Conservation (phyloP, 176 grass and related monocot genomes). For the Zoysia pacifica region DNA sequence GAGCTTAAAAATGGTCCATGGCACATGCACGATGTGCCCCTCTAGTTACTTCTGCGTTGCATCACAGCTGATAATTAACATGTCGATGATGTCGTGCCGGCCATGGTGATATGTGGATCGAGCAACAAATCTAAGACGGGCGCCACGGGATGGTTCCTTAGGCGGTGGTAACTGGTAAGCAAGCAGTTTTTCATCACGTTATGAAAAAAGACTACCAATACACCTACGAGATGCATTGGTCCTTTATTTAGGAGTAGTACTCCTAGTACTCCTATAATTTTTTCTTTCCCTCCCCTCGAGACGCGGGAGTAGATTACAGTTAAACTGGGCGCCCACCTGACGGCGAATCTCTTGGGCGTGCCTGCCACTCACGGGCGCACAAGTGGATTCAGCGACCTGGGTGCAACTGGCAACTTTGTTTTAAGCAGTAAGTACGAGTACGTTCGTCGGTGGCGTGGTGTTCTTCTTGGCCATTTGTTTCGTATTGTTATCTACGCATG, state of each 20-base stretch:
- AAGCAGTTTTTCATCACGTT: no score
- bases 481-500: neutral
- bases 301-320: neutral
- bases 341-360: conserved; percentile 35
- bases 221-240: neutral
- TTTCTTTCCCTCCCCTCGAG: conserved; percentile 31
- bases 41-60: neutral
- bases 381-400: conserved; percentile 16
- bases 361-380: conserved; percentile 30
- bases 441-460: neutral
- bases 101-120: no score
- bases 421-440: neutral
- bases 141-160: no score
- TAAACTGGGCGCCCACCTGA: conserved; percentile 36
- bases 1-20: neutral
- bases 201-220: neutral
- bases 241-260: neutral
- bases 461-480: neutral
- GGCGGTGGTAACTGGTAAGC: no score
- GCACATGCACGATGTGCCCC: neutral
- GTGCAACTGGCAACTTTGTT: neutral
- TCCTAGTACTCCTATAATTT: neutral
- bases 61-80: no score
- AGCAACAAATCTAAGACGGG: no score
- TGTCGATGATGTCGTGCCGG: no score